Percentiles rank a stretch among this genome's conserved stretches.
phyloP scores from a whole-genome alignment of 768 basidiomycete species.

The Russula earlei region DNA sequence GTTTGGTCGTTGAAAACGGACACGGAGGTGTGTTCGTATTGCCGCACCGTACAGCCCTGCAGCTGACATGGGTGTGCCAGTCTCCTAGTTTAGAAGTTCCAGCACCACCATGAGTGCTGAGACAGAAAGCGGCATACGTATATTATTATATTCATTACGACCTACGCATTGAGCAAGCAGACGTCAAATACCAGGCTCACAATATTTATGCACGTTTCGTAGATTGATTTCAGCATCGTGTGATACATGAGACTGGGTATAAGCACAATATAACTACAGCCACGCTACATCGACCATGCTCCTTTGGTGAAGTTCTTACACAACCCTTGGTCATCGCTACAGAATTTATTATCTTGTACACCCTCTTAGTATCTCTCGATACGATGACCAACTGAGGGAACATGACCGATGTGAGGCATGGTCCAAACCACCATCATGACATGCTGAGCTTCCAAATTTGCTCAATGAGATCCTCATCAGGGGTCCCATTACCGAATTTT shows the following conservation, averaged over 20 bases:
- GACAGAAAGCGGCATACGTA: not conserved
- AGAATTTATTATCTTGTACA: no score
- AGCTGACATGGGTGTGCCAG: constrained; percentile 1
- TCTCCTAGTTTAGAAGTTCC: not conserved
- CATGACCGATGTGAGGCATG: no score
- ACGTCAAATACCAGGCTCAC: not conserved
- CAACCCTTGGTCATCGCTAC: no score
- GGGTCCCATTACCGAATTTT: not conserved
- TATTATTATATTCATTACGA: constrained; percentile 1
- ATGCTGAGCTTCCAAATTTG: constrained; percentile 14
- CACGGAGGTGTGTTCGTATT: not conserved
- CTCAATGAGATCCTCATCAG: constrained; percentile 2
- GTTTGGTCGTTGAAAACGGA: constrained; percentile 60
- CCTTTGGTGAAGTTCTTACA: no score
- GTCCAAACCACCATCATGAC: not conserved
- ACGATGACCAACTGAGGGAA: no score
- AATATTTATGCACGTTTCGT: not conserved
- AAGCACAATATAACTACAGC: no score
- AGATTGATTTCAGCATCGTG: not conserved
- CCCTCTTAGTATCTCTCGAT: no score
- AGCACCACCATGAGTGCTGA: not conserved
- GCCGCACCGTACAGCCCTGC: not conserved
- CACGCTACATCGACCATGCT: no score
- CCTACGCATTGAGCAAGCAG: not conserved
- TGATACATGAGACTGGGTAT: constrained; percentile 3